Evolutionary conservation across 805 yeast genomes (phyloP), one percentile per base, ranked within the genome.

Genomic region (Saccharomycopsis fibuligera): DNA sequence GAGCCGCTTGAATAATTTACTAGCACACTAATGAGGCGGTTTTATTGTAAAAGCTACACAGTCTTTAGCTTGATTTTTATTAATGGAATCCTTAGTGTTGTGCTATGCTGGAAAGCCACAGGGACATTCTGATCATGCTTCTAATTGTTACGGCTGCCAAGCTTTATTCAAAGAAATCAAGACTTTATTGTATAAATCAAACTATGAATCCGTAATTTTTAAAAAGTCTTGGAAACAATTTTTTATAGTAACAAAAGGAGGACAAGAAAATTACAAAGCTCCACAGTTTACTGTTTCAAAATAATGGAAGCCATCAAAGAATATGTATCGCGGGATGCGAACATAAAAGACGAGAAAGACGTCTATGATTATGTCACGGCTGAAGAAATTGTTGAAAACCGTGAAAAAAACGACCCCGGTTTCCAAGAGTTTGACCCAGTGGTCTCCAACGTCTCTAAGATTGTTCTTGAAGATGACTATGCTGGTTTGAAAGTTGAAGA

Each of bases 401-500:
- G 52, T 30, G 45, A 43, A 29, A 43, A 38, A 25, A 42, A 43
- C 5, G 51, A 50, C n/a, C 40, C 49, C 6, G 21, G 24, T 19
- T 19, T 44, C 3, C 49, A 40, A 22, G 47, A 47, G 8, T 51
- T 51, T 33, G 54, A 51, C 37, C 51, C 54, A 12, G 52, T 51
- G 5, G 42, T 51, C 16, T 51, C 52, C 8, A 48, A 51, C 30
- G 48, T 51, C 5, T 49, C 51, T 21, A 41, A 41, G 38, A 35
- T 44, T 24, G 55, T 53, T 5, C 35, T 53, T 4, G 56, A 53
- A 51, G 72, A 66, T 25, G 68, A 68, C 46, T 68, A 69, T 43
- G 70, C 68, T 17, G 62, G 66, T 30, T 53, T 58, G 14, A 68
- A 64, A 50, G 64, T 67, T 38, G 53, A 49, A 23, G 53, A 52